Percentiles rank a stretch among this genome's conserved stretches.
phyloP scores from a whole-genome alignment of 176 grass and related monocot species.

The Oryza rufipogon region DNA sequence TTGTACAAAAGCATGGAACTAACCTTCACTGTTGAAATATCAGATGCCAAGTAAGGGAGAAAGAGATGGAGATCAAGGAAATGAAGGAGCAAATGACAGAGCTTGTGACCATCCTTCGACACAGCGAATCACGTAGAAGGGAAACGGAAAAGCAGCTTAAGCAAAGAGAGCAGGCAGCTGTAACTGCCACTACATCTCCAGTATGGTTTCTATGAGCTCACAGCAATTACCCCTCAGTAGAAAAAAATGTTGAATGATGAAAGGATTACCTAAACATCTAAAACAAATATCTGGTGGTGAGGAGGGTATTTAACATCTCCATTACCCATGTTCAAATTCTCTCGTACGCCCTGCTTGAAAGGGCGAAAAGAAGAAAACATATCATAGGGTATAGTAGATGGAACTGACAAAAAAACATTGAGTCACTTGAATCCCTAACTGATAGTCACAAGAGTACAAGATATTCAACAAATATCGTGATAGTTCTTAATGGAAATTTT shows the following conservation, averaged over 20 bases:
- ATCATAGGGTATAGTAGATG: background rate
- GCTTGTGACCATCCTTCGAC: constrained; percentile 80
- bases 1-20: background rate
- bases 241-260: constrained; percentile 1
- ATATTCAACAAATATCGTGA: background rate
- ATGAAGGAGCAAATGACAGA: constrained; percentile 95
- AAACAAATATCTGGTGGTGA: background rate
- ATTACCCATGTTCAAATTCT: background rate
- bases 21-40: constrained; percentile 30
- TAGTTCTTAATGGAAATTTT: constrained; percentile 8
- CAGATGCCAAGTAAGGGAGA: constrained; percentile 85
- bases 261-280: constrained; percentile 17
- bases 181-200: constrained; percentile 64
- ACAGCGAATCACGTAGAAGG: constrained; percentile 78
- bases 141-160: constrained; percentile 89
- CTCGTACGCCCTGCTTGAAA: background rate
- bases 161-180: constrained; percentile 64
- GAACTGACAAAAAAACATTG: constrained; percentile 8
- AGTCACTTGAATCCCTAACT: constrained; percentile 3
- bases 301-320: background rate
- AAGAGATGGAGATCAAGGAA: constrained; percentile 85
- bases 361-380: background rate
- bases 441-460: background rate
- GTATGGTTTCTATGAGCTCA: constrained; percentile 49
- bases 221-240: background rate